Base-by-base conservation (phyloP, 345 rosid species). In the Eucalyptus virginea region DNA sequence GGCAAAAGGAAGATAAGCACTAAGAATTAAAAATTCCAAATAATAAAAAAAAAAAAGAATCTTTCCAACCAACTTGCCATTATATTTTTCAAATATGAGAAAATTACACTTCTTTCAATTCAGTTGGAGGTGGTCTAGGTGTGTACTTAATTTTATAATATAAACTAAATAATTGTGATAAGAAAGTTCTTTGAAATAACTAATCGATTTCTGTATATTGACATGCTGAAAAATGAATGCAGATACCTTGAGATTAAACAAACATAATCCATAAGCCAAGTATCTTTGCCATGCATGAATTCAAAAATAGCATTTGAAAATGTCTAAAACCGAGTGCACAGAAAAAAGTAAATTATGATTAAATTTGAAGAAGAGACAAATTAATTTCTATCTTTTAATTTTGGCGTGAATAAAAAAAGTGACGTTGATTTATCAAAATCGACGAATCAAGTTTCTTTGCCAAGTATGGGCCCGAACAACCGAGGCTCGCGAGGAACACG, bases 41-140 rank as follows among this genome's bases (percentile, higher is more conserved):
- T 14, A 65, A 62, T 45, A n/a, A n/a, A n/a, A n/a, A n/a, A 15
- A 58, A 58, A 17, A 51, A 51, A 6, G 16, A 26, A 60, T 9
- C 4, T 60, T 62, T 62, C 72, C 34, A 62, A 28, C 21, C 5
- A n/a, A 15, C 77, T 65, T 65, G 77, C 77, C 40, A 65, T n/a
- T 7, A 30, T n/a, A 34, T 8, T 0, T 65, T 65, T n/a, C 37
- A 65, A 65, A 15, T 0, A 65, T 65, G 40, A n/a, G 21, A 65
- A 65, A 65, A 65, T n/a, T 34, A 65, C 40, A 0, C 40, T 65
- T 65, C 1, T n/a, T 65, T 65, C 77, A n/a, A n/a, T 65, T 7
- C 3, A 0, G 11, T 34, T 1, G 2, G 30, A 13, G 4, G 40
- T 65, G 77, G 19, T 34, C 21, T n/a, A n/a, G 5, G 21, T 0